phyloP scores from a whole-genome alignment of 306 rosid species.

The Glycine tomentella region DNA sequence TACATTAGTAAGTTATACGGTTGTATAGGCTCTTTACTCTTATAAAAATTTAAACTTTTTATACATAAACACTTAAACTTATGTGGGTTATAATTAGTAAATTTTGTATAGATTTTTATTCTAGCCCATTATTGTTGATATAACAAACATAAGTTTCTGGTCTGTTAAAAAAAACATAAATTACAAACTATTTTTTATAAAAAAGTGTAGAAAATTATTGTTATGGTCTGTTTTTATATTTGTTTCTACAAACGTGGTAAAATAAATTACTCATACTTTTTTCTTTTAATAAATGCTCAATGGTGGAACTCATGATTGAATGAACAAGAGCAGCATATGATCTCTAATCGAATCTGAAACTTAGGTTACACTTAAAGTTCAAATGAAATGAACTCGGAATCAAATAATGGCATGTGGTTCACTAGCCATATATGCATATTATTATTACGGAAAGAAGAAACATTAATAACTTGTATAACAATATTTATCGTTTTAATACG shows the following conservation, averaged over 20 bases:
- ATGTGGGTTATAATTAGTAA: too few species aligned
- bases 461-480: neutral
- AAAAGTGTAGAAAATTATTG: neutral
- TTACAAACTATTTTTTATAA: too few species aligned
- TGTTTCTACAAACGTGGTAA: neutral
- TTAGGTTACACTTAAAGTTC: constrained; percentile 43
- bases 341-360: neutral
- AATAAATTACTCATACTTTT: neutral
- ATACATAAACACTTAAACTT: too few species aligned
- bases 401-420: constrained; percentile 25
- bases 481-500: neutral
- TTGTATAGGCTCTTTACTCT: too few species aligned
- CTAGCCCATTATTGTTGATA: neutral
- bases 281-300: neutral
- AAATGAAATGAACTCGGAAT: neutral
- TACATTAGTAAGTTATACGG: too few species aligned
- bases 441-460: constrained; percentile 12
- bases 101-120: neutral
- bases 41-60: too few species aligned
- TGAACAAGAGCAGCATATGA: neutral
- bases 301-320: neutral
- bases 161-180: too few species aligned
- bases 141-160: neutral
- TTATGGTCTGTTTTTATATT: neutral
- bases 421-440: neutral